Evolutionary conservation across 495 filamentous ascomycete species (phyloP), one percentile per base, ranked within the genome.

Genomic region (Trichoderma virens): DNA sequence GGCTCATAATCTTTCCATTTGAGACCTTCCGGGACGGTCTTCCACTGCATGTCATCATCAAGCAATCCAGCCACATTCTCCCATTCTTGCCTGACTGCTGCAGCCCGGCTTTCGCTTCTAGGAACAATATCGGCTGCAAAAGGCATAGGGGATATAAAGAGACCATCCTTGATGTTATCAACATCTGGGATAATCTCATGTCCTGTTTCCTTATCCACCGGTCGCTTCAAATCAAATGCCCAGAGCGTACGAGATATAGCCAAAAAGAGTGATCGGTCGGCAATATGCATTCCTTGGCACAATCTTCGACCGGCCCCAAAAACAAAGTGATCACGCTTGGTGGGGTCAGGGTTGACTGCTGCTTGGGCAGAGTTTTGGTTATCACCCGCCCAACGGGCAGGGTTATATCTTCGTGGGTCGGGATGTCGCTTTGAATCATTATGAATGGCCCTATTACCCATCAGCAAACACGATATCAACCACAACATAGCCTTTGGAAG

Each of bases 261-360:
- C 0, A 86, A 39, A 68, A 78, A 86, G 9, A 88, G 63, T 1
- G 73, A 81, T n/a, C 75, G 76, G 64, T 87, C 85, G 0, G 86
- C 86, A 2, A 88, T 69, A 51, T 83, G 73, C 2, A 82, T 81
- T 0, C 85, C 86, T 0, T 82, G 79, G 67, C 86, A 89, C 25
- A 84, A 75, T 0, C 86, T 76, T 4, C 85, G 76, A 0, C 86
- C 86, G 5, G 81, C 83, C 2, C 86, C 85, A 66, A 86, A 88
- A 0, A 72, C 74, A 32, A 78, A 77, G 56, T 79, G 76, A 60
- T 80, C 79, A 28, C 78, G 76, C 66, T 76, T 73, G 43, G 66
- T 47, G 3, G 47, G 28, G 38, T 77, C 75, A 2, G 72, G 67
- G 64, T 74, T 76, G 65, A 67, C 69, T 6, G 74, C 75, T 28